Percentiles rank a stretch among this genome's conserved stretches.
Conservation (phyloP, 176 grass and related monocot genomes). For the Oryza officinalis region DNA sequence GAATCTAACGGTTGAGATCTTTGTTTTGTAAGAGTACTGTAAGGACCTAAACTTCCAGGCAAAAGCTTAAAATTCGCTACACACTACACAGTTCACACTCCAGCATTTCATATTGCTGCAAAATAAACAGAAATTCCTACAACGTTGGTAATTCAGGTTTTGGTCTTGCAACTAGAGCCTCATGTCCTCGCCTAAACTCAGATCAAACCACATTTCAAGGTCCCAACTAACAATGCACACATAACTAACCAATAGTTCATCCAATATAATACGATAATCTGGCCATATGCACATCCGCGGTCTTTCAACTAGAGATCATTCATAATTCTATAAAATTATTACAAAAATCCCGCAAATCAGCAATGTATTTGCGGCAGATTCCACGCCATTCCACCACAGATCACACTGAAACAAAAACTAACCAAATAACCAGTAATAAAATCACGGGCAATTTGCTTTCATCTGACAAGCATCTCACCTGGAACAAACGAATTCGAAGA, state of each 20-base stretch:
- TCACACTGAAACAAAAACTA: neutral
- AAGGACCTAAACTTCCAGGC: neutral
- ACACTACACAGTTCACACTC: neutral
- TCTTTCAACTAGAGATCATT: slow-evolving; percentile 28
- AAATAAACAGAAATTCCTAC: neutral
- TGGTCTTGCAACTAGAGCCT: neutral
- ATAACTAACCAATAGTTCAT: neutral
- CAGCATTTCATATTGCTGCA: neutral
- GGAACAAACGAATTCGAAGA: slow-evolving; percentile 14
- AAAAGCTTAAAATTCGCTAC: neutral
- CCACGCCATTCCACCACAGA: neutral
- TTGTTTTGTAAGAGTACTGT: neutral
- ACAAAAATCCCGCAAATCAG: neutral
- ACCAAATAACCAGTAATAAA: neutral
- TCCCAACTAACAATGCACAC: neutral
- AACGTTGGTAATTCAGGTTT: neutral
- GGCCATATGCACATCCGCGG: neutral
- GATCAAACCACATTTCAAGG: slow-evolving; percentile 11
- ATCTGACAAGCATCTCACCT: slow-evolving; percentile 33
- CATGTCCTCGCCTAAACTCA: slow-evolving; percentile 4
- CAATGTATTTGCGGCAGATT: neutral
- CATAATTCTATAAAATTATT: neutral
- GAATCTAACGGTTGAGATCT: no score
- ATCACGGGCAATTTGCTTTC: neutral
- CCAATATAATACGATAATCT: neutral